A percentile compares a stretch with the other conserved stretches of the same genome.
phyloP scores from a whole-genome alignment of 2,329 filamentous ascomycete genomes.

The Zymoseptoria tritici region DNA sequence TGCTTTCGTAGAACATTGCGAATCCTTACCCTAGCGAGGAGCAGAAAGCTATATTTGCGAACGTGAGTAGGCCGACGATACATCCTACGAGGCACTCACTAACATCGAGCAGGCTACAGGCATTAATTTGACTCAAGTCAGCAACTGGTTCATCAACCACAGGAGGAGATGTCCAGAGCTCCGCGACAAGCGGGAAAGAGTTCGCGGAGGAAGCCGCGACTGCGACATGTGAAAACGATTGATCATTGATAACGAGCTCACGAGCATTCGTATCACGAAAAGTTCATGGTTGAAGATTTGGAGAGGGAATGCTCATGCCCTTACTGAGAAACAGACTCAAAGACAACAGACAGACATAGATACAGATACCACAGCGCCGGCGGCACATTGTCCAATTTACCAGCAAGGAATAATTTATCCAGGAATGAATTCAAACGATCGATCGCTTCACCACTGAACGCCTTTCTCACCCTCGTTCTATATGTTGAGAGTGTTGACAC shows the following conservation, averaged over 20 bases:
- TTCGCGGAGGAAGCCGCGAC: slow-evolving; percentile 12
- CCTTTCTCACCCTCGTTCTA: neutral
- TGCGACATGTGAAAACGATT: neutral
- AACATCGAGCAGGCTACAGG: slow-evolving; percentile 23
- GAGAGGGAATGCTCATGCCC: neutral
- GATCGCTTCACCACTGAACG: neutral
- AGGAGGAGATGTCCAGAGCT: slow-evolving; percentile 32
- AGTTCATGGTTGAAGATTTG: neutral
- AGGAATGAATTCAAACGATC: neutral
- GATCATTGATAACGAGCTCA: neutral
- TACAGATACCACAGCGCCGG: neutral
- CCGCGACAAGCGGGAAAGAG: slow-evolving; percentile 30
- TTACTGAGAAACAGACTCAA: neutral
- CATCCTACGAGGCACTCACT: too few relatives aligned
- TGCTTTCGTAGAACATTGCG: slow-evolving; percentile 25
- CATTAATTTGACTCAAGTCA: slow-evolving; percentile 35
- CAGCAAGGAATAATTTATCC: neutral
- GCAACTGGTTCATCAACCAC: slow-evolving; percentile 37
- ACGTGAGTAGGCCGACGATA: slow-evolving; percentile 17
- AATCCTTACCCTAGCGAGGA: slow-evolving; percentile 35
- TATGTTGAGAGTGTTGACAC: neutral
- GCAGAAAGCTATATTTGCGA: slow-evolving; percentile 30
- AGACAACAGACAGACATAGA: neutral
- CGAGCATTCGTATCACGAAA: neutral
- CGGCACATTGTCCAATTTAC: neutral